These are phyloP conservation scores for Epithele typhae DNA, from an alignment of 768 basidiomycete species.

Conservation along the genomic window DNA sequence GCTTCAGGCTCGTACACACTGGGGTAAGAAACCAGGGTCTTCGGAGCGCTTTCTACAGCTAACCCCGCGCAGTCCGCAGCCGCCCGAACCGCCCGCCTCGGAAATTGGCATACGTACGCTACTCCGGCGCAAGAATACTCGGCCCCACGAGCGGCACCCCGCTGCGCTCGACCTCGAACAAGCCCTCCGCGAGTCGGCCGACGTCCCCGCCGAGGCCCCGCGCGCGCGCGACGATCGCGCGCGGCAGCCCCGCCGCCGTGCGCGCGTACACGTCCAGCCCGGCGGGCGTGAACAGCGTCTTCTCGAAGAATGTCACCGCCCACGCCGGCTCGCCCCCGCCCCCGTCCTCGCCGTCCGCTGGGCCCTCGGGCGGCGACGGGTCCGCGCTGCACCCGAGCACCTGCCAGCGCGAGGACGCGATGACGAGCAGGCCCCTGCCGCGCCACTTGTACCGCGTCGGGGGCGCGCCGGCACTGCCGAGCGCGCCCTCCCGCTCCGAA, in stretches of 20 bases:
- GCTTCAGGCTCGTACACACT: too few relatives aligned
- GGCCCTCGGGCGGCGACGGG: constrained; percentile 1
- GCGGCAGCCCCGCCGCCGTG: constrained; percentile 11
- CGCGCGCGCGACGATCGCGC: constrained; percentile 6
- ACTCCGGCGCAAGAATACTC: too few relatives aligned
- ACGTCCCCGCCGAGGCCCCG: constrained; percentile 21
- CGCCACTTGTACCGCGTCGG: constrained; percentile 32
- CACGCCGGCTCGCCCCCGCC: too few relatives aligned
- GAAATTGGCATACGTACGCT: too few relatives aligned
- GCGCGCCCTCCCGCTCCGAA: background rate
- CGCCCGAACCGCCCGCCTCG: too few relatives aligned
- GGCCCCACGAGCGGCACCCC: too few relatives aligned
- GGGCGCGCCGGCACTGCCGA: background rate
- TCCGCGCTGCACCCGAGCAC: constrained; percentile 30
- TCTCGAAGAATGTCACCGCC: constrained; percentile 35
- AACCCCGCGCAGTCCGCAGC: too few relatives aligned
- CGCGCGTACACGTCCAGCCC: constrained; percentile 38
- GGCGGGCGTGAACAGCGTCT: constrained; percentile 40
- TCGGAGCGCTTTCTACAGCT: too few relatives aligned
- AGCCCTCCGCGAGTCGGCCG: constrained; percentile 13
- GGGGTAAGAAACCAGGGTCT: too few relatives aligned
- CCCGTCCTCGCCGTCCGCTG: too few relatives aligned
- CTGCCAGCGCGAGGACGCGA: constrained; percentile 37
- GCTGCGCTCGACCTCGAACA: constrained; percentile 23
- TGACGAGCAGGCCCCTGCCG: constrained; percentile 32